These are phyloP conservation scores for Trifolium repens DNA, from an alignment of 306 rosid genomes.

Conservation along the genomic window DNA sequence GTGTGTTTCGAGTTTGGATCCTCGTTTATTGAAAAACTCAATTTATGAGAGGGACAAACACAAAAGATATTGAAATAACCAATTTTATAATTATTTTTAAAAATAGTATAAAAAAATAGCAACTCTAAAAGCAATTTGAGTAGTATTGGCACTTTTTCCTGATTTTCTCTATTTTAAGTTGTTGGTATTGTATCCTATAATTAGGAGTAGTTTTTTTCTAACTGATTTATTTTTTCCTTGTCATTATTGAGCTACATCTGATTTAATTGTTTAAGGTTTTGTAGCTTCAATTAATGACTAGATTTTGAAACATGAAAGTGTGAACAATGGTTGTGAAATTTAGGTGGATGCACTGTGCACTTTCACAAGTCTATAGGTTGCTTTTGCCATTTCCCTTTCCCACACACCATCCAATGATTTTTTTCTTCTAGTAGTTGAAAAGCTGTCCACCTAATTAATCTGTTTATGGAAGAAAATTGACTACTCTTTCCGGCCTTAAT, in stretches of 20 bases:
- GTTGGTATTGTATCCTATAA: not conserved
- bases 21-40: not conserved
- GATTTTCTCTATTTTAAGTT: not conserved
- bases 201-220: not conserved
- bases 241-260: not conserved
- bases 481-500: not conserved
- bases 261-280: not conserved
- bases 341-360: constrained; percentile 10
- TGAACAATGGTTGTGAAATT: not conserved
- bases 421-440: constrained; percentile 7
- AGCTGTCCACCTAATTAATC: constrained; percentile 7
- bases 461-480: constrained; percentile 17
- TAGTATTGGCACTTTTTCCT: no score
- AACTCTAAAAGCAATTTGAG: no score
- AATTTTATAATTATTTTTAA: no score
- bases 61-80: no score
- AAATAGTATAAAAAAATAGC: no score
- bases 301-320: constrained; percentile 20
- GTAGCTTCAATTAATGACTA: constrained; percentile 22
- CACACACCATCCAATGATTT: not conserved
- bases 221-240: no score
- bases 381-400: constrained; percentile 8
- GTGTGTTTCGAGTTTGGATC: not conserved
- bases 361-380: not conserved
- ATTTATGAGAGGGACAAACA: no score